Conservation (phyloP, 257 asterid species). For the Euphrasia confusa region DNA sequence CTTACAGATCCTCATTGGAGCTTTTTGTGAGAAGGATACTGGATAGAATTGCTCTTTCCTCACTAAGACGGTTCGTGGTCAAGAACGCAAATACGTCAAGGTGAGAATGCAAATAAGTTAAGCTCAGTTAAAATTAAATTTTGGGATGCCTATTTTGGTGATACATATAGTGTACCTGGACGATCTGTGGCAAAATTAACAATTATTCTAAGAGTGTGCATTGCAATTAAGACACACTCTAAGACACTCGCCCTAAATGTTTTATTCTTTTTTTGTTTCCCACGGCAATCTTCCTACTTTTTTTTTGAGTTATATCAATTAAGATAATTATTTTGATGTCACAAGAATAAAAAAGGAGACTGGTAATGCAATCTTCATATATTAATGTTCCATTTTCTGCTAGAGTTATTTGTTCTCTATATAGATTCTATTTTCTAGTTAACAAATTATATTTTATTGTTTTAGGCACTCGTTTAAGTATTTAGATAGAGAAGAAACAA, state of each 20-base stretch:
- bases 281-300: no score
- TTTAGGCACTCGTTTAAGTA: slow-evolving; percentile 83
- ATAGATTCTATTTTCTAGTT: neutral
- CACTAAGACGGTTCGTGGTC: slow-evolving; percentile 57
- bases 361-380: neutral
- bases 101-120: slow-evolving; percentile 51
- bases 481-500: slow-evolving; percentile 59
- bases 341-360: neutral
- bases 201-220: no score
- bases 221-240: no score
- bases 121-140: slow-evolving; percentile 24
- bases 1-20: slow-evolving; percentile 61
- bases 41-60: slow-evolving; percentile 61
- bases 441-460: slow-evolving; percentile 18
- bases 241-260: no score
- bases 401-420: neutral
- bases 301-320: no score
- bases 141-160: no score
- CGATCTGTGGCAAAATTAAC: no score
- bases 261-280: no score
- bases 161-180: no score
- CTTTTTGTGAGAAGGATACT: slow-evolving; percentile 78
- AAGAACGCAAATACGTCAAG: slow-evolving; percentile 53
- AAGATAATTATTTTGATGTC: neutral
- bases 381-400: neutral